phyloP scores from a whole-genome alignment of 192 early-diverging fungal genomes.

The Coemansia sp. region DNA sequence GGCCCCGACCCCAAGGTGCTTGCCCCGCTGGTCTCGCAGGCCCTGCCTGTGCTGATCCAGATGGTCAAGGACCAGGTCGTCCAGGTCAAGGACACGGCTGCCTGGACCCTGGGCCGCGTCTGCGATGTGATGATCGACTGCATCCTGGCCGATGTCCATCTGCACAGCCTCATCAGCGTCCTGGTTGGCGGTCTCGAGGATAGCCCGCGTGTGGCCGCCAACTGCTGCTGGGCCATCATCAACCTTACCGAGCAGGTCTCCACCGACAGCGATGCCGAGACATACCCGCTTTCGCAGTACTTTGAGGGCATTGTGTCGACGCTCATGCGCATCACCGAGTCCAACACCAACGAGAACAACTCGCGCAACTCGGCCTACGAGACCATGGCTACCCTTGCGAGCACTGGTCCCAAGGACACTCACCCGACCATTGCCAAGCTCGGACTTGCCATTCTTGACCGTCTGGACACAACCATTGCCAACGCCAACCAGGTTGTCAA shows the following conservation, averaged over 20 bases:
- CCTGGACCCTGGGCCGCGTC: slow-evolving; percentile 98
- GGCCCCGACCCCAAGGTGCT: slow-evolving; percentile 71
- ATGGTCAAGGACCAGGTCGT: slow-evolving; percentile 84
- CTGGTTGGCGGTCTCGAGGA: slow-evolving; percentile 83
- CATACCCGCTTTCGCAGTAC: slow-evolving; percentile 74
- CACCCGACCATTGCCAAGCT: slow-evolving; percentile 72
- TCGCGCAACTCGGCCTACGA: slow-evolving; percentile 91
- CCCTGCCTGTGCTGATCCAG: slow-evolving; percentile 82
- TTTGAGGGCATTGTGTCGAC: slow-evolving; percentile 80
- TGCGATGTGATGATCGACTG: slow-evolving; percentile 73
- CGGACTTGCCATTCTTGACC: slow-evolving; percentile 68
- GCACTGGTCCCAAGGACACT: slow-evolving; percentile 72
- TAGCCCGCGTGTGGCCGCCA: slow-evolving; percentile 82
- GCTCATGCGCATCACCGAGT: slow-evolving; percentile 71
- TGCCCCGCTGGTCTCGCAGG: slow-evolving; percentile 71
- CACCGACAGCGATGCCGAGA: slow-evolving; percentile 57
- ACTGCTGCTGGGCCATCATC: slow-evolving; percentile 97
- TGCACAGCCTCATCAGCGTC: slow-evolving; percentile 68
- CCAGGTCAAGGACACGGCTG: slow-evolving; percentile 95
- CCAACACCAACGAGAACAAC: slow-evolving; percentile 76
- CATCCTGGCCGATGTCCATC: slow-evolving; percentile 69
- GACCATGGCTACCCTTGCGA: slow-evolving; percentile 81
- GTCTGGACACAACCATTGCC: slow-evolving; percentile 72
- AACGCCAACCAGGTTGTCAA: slow-evolving; percentile 74
- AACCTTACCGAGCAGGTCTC: slow-evolving; percentile 85